Conservation (phyloP, 768 basidiomycete species). For the Amyloporia xantha region DNA sequence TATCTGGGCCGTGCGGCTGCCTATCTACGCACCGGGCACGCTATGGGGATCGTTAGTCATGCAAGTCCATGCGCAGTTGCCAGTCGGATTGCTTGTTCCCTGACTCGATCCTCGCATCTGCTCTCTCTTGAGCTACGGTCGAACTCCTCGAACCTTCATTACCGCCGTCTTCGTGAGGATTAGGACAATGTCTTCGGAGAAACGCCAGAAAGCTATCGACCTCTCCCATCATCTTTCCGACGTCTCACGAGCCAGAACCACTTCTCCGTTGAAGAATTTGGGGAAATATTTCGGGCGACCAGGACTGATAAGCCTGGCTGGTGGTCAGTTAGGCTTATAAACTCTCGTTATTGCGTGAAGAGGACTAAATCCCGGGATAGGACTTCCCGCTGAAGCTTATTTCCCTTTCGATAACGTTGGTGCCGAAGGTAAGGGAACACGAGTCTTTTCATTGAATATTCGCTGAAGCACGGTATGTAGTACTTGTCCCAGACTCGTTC, state of each 20-base stretch:
- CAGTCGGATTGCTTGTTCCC: background rate
- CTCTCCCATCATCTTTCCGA: slow-evolving; percentile 68
- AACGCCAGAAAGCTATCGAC: slow-evolving; percentile 47
- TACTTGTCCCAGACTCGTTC: slow-evolving; percentile 44
- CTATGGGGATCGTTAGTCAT: background rate
- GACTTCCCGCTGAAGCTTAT: slow-evolving; percentile 58
- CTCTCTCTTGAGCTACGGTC: background rate
- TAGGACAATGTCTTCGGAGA: slow-evolving; percentile 20
- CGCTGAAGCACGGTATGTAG: slow-evolving; percentile 5
- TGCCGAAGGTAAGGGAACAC: slow-evolving; percentile 34
- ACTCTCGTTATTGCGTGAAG: too few relatives aligned
- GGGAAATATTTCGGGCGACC: slow-evolving; percentile 49
- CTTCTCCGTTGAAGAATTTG: slow-evolving; percentile 61
- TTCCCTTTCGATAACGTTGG: slow-evolving; percentile 65
- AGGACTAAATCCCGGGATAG: too few relatives aligned
- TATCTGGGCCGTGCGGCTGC: too few relatives aligned
- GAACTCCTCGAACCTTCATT: background rate
- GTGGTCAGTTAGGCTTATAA: slow-evolving; percentile 40
- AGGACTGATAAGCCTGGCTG: slow-evolving; percentile 57
- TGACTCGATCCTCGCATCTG: background rate
- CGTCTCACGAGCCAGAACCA: slow-evolving; percentile 38
- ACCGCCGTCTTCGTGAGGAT: background rate
- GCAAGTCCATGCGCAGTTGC: background rate
- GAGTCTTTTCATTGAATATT: background rate
- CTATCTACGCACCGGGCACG: too few relatives aligned